Percentiles rank a stretch among this genome's conserved stretches.
Evolutionary conservation across 2,329 filamentous ascomycete genomes (phyloP).

Genomic region (Pseudogymnoascus sp.): DNA sequence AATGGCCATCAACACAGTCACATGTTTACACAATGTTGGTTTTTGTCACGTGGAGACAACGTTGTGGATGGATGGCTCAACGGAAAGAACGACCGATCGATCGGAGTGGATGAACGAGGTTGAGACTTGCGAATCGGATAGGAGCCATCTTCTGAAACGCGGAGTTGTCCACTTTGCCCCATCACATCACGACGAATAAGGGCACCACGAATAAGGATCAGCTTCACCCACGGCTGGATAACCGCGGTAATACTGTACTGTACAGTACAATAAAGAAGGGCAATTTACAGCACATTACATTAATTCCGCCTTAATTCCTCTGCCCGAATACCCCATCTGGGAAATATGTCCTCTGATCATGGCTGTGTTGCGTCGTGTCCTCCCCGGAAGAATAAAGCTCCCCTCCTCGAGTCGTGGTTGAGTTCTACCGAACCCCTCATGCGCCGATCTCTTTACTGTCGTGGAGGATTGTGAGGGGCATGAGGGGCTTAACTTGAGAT

Average conservation of each 20-base stretch:
- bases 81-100: background rate
- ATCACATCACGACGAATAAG: no score
- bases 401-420: background rate
- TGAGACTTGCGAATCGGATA: background rate
- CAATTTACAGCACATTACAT: background rate
- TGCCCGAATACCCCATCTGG: background rate
- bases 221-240: background rate
- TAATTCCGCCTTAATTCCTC: background rate
- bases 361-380: background rate
- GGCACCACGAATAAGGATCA: background rate
- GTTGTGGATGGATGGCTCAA: background rate
- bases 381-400: background rate
- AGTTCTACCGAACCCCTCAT: constrained; percentile 4
- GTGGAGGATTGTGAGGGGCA: background rate
- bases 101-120: background rate
- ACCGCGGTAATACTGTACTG: background rate
- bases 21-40: background rate
- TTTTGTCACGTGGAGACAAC: background rate
- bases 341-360: background rate
- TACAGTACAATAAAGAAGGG: background rate
- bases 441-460: background rate
- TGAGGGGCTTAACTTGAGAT: background rate
- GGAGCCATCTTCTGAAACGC: background rate
- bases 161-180: background rate
- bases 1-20: background rate